Conservation (phyloP, 2,329 filamentous ascomycete genomes). For the Colletotrichum melonis region DNA sequence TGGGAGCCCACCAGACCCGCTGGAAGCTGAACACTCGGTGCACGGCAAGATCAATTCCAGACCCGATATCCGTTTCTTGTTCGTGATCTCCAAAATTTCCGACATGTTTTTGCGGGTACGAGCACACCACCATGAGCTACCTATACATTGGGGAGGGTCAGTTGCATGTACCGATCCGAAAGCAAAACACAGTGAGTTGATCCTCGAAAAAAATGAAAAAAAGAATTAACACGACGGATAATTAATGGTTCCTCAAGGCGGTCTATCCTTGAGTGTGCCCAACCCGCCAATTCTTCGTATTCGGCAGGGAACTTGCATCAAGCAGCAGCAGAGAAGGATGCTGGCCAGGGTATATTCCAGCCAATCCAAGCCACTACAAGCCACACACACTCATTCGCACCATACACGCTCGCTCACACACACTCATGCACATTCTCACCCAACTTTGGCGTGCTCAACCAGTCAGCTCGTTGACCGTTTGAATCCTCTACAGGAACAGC, state of each 20-base stretch:
- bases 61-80: not conserved
- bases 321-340: constrained; percentile 11
- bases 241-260: no score
- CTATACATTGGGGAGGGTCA: not conserved
- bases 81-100: not conserved
- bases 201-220: no score
- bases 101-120: not conserved
- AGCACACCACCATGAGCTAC: no score
- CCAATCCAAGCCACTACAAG: constrained; percentile 9
- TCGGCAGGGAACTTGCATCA: constrained; percentile 22
- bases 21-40: not conserved
- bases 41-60: not conserved
- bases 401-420: not conserved
- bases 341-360: not conserved
- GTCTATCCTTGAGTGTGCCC: not conserved
- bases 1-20: no score
- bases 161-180: not conserved
- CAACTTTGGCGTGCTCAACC: not conserved
- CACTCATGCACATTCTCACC: not conserved
- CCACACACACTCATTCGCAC: constrained; percentile 12
- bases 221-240: no score
- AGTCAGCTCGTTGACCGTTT: constrained; percentile 12
- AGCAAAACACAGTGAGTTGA: no score
- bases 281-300: constrained; percentile 35
- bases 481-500: not conserved